Evolutionary conservation across 495 filamentous ascomycete species (phyloP), one percentile per base, ranked within the genome.

Genomic region (Cercophora newfieldiana): DNA sequence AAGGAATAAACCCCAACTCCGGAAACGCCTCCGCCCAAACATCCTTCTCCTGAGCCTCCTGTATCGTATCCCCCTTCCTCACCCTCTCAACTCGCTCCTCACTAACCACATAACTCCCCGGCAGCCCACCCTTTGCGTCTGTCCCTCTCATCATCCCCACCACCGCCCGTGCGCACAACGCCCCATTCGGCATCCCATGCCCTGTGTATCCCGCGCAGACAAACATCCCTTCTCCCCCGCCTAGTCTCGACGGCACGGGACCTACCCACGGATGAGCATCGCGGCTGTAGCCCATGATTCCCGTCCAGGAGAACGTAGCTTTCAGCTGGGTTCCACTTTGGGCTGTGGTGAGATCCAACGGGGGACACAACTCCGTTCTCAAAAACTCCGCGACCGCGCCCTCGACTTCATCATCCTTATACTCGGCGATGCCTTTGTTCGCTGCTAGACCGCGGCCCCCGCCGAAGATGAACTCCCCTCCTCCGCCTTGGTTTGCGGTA

Each of bases 121-220:
- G 86, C 57, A 78, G 57, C 29, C 0, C 14, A 51, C 4, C 19
- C 21, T 10, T 50, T 26, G n/a, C n/a, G 2, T 18, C n/a, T 0
- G 79, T 48, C n/a, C 16, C 6, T 18, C 62, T 51, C 69, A 69
- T 59, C 77, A 74, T 66, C 79, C 68, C 26, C 73, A 75, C 19
- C 79, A 66, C 7, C 75, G 74, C 19, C 78, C 73, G 0, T 80
- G 86, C 31, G 88, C 86, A 22, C 73, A 77, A 0, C 86, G 85
- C 87, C 26, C 85, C 86, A 71, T 90, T 89, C 10, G 90, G 90
- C 91, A 94, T 94, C 3, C 91, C 91, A 68, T 94, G 90, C 0
- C 91, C 91, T 44, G 84, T 85, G 70, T 85, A 90, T 2, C 83
- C 88, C 12, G 81, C 87, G 64, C 82, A 31, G 1, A 63, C 28